phyloP scores from a whole-genome alignment of 2,329 filamentous ascomycete genomes.

The Aspergillus oerlinghausenensis region DNA sequence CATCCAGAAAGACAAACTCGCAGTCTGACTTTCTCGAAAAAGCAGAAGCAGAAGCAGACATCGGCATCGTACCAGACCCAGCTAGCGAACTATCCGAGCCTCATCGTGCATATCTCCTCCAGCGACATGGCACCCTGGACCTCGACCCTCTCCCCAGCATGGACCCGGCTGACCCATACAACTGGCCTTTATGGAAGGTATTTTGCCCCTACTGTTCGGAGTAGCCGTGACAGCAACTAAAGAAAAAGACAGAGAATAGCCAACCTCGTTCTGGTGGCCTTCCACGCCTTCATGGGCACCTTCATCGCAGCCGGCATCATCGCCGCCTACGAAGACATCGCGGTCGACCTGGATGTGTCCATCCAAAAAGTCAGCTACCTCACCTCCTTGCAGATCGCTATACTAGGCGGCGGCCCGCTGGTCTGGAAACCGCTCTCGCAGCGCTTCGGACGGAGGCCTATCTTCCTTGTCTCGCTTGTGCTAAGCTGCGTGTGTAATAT shows the following conservation, averaged over 20 bases:
- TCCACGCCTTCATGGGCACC: conserved; percentile 56
- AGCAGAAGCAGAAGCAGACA: not conserved
- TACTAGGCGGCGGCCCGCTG: conserved; percentile 47
- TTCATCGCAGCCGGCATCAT: conserved; percentile 55
- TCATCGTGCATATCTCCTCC: not conserved
- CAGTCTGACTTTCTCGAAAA: not conserved
- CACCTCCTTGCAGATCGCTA: conserved; percentile 51
- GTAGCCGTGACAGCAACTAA: not conserved
- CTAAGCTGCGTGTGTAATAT: conserved; percentile 14
- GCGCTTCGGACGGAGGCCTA: not conserved
- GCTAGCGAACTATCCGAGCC: not conserved
- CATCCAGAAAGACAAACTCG: not conserved
- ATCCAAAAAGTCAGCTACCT: conserved; percentile 51
- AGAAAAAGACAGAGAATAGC: conserved; percentile 46
- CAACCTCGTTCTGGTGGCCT: conserved; percentile 54
- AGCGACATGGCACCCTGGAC: not conserved
- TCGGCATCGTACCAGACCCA: not conserved
- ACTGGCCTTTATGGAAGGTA: not conserved
- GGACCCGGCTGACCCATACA: not conserved
- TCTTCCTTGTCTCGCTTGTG: conserved; percentile 1
- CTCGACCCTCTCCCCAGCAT: not conserved
- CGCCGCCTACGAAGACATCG: conserved; percentile 50
- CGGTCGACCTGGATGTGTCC: conserved; percentile 46
- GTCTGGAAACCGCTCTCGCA: conserved; percentile 1
- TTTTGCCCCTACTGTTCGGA: not conserved